Percentiles rank a stretch among this genome's conserved stretches.
Evolutionary conservation across 164 flowering plant species (phyloP).

Genomic region (Magnolia changhungtana): DNA sequence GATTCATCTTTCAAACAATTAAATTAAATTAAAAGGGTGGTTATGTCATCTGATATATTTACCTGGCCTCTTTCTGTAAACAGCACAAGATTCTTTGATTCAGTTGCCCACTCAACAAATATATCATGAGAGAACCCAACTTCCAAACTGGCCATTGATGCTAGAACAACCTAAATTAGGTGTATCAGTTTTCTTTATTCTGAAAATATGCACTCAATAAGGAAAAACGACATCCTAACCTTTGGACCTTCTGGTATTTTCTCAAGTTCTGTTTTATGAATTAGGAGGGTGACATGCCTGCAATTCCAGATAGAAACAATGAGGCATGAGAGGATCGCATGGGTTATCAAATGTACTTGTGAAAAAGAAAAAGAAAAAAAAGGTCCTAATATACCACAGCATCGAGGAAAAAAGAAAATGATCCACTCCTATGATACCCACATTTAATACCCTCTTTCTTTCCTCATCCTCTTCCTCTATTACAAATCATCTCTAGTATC

Average conservation of each 20-base stretch:
- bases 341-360: neutral
- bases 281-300: constrained; percentile 76
- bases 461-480: too few relatives aligned
- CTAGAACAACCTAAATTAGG: constrained; percentile 71
- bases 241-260: constrained; percentile 88
- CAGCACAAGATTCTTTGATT: constrained; percentile 81
- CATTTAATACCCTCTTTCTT: too few relatives aligned
- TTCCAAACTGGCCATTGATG: constrained; percentile 98
- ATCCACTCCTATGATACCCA: too few relatives aligned
- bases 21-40: neutral
- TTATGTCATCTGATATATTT: neutral
- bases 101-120: constrained; percentile 91
- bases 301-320: constrained; percentile 7
- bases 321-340: neutral
- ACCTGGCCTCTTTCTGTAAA: constrained; percentile 99
- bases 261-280: constrained; percentile 84
- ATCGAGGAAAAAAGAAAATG: too few relatives aligned
- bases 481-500: too few relatives aligned
- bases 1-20: neutral
- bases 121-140: constrained; percentile 93
- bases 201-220: neutral
- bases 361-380: neutral
- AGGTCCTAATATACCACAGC: too few relatives aligned
- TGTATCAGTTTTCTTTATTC: constrained; percentile 9
- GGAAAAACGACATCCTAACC: constrained; percentile 35